Conservation (phyloP, 805 yeast species). For the Yarrowia sp. region DNA sequence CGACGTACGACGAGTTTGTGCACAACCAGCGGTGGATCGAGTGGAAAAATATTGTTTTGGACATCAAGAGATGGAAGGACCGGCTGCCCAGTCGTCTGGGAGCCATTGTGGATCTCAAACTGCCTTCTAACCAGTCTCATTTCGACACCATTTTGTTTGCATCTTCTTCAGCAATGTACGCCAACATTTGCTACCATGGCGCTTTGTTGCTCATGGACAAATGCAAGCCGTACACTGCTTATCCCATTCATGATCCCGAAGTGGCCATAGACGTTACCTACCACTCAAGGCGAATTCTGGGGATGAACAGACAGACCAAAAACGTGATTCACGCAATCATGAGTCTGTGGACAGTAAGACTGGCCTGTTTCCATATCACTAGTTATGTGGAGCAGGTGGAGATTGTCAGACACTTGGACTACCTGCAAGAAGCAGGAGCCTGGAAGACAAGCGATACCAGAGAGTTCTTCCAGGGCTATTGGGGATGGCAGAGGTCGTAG, state of each 20-base stretch:
- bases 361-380: neutral
- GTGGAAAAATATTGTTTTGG: conserved; percentile 10
- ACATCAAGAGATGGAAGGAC: conserved; percentile 9
- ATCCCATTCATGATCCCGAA: conserved; percentile 14
- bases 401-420: neutral
- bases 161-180: conserved; percentile 5
- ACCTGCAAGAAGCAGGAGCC: conserved; percentile 3
- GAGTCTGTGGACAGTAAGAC: conserved; percentile 14
- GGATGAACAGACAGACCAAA: conserved; percentile 1
- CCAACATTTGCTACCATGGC: conserved; percentile 18
- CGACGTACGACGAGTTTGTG: conserved; percentile 19
- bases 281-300: neutral
- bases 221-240: conserved; percentile 15
- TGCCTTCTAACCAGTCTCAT: neutral
- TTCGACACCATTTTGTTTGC: conserved; percentile 9
- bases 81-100: neutral
- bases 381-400: conserved; percentile 4
- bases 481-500: conserved; percentile 12
- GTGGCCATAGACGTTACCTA: neutral
- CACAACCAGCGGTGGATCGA: conserved; percentile 16
- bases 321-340: conserved; percentile 14
- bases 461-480: neutral
- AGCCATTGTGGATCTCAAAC: neutral
- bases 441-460: conserved; percentile 19
- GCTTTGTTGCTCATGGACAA: neutral